phyloP scores from a whole-genome alignment of 2,329 filamentous ascomycete species.

The Hawksworthiomyces lignivorus region DNA sequence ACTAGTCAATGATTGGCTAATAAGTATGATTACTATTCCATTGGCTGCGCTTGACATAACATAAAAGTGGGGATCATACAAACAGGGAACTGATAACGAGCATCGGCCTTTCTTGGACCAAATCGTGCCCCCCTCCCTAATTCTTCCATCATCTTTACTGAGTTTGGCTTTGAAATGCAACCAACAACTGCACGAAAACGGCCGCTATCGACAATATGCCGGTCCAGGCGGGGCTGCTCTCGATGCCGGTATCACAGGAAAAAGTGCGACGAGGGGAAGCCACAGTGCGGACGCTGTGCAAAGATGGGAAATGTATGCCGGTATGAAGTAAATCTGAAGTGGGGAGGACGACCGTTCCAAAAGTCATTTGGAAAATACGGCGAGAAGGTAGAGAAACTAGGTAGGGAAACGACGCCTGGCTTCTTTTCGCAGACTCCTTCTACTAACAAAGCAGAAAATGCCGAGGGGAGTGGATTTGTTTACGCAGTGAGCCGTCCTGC shows the following conservation, averaged over 20 bases:
- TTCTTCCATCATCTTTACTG: too few relatives aligned
- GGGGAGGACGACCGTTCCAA: constrained; percentile 11
- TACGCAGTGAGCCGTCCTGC: background rate
- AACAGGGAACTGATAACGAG: too few relatives aligned
- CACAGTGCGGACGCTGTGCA: constrained; percentile 40
- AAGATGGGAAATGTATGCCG: constrained; percentile 38
- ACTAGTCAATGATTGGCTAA: too few relatives aligned
- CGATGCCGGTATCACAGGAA: background rate
- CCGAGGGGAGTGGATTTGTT: background rate
- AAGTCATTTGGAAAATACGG: constrained; percentile 9
- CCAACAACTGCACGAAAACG: background rate
- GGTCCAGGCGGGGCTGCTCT: background rate
- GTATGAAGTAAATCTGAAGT: constrained; percentile 12
- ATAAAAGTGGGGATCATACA: too few relatives aligned
- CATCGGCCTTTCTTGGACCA: background rate
- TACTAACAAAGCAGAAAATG: background rate
- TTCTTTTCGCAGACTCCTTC: background rate
- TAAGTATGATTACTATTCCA: too few relatives aligned
- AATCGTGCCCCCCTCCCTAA: background rate
- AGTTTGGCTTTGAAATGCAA: background rate
- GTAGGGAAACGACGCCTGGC: background rate
- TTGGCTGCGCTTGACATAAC: too few relatives aligned
- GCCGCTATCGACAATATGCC: constrained; percentile 26
- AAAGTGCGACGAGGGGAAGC: constrained; percentile 46
- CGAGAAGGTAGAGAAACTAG: constrained; percentile 5